A percentile compares a stretch with the other conserved stretches of the same genome.
These are phyloP conservation scores for Melocanna baccifera DNA, from an alignment of 176 grass and related monocot genomes.

Conservation along the genomic window DNA sequence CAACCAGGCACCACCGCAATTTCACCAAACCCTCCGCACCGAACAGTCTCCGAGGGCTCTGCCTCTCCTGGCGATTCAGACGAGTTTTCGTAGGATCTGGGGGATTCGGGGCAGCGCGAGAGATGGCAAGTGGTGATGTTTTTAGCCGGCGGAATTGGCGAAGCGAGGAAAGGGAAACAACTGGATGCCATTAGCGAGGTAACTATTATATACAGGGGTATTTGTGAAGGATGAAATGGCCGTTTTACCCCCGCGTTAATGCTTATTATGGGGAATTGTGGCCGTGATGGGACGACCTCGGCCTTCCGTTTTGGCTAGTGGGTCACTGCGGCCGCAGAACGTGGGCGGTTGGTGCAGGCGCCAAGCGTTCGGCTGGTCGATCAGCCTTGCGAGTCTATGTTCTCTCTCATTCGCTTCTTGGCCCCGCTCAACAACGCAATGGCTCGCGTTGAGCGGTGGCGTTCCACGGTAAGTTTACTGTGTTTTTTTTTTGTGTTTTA, in stretches of 20 bases:
- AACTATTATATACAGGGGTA: neutral
- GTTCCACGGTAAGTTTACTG: no score
- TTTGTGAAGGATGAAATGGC: neutral
- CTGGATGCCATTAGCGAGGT: neutral
- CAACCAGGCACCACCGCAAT: neutral
- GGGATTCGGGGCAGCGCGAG: neutral
- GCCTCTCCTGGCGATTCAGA: neutral
- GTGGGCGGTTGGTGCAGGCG: conserved; percentile 24
- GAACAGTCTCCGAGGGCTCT: neutral
- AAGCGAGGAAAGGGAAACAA: neutral
- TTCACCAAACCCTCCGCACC: neutral
- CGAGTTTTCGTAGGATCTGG: conserved; percentile 13
- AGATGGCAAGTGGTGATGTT: neutral
- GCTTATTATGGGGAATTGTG: neutral
- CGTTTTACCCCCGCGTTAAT: neutral
- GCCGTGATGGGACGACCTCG: neutral
- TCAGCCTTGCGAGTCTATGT: no score
- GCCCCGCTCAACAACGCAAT: no score
- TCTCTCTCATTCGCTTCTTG: no score
- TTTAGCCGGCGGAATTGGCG: neutral
- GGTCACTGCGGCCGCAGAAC: neutral
- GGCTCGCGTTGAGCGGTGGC: no score
- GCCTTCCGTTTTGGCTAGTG: neutral
- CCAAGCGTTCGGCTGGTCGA: neutral
- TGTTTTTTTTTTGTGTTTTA: no score